Conservation (phyloP, 495 filamentous ascomycete genomes). For the Hypomontagnella submonticulosa region DNA sequence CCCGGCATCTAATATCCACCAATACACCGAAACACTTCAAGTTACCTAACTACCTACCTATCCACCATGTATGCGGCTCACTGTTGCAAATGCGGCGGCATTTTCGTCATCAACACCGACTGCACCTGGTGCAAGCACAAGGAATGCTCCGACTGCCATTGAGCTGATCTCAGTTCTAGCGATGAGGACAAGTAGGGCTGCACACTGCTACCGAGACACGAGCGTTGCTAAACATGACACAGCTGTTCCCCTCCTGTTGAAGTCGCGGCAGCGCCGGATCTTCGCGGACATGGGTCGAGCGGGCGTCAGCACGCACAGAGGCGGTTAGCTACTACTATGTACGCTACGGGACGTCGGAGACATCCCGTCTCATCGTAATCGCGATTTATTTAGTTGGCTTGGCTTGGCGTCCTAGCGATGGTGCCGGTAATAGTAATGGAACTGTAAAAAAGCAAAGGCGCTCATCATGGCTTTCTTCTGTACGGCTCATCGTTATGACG, state of each 20-base stretch:
- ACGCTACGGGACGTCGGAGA: slow-evolving; percentile 12
- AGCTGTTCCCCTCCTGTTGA: slow-evolving; percentile 13
- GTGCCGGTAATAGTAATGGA: slow-evolving; percentile 14
- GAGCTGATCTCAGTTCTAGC: slow-evolving; percentile 19
- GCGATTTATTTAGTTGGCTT: slow-evolving; percentile 19
- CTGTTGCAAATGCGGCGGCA: slow-evolving; percentile 60
- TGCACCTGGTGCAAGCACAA: slow-evolving; percentile 58
- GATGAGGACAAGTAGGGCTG: not conserved
- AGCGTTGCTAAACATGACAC: slow-evolving; percentile 9
- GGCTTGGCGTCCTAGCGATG: slow-evolving; percentile 20
- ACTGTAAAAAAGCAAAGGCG: slow-evolving; percentile 22
- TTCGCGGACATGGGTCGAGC: slow-evolving; percentile 14
- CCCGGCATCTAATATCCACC: not conserved
- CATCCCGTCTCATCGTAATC: slow-evolving; percentile 12
- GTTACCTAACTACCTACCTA: slow-evolving; percentile 3
- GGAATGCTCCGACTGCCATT: slow-evolving; percentile 57
- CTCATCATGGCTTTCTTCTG: slow-evolving; percentile 8
- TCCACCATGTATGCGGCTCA: slow-evolving; percentile 54
- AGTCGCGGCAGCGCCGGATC: slow-evolving; percentile 5
- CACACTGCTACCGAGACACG: not conserved
- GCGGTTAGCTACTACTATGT: slow-evolving; percentile 8
- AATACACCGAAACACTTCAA: slow-evolving; percentile 16
- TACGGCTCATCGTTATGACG: slow-evolving; percentile 5
- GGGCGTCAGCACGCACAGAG: slow-evolving; percentile 4
- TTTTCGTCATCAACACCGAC: slow-evolving; percentile 60